Evolutionary conservation across 2,329 filamentous ascomycete species (phyloP), one percentile per base, ranked within the genome.

Genomic region (Calonectria leucothoes): DNA sequence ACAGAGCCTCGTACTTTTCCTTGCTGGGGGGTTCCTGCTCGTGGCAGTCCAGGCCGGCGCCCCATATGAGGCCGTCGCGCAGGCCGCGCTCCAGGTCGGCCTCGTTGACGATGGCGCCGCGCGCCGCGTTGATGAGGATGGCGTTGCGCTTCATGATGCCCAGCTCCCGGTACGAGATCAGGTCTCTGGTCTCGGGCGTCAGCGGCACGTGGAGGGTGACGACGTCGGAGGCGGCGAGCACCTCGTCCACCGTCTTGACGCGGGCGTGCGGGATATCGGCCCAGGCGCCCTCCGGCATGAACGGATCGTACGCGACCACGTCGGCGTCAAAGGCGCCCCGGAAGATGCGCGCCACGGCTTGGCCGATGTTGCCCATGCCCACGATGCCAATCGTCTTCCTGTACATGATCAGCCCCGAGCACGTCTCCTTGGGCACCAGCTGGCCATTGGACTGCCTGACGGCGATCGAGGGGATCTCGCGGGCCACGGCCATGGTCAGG

Each of bases 61-160:
- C 85, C 81, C 82, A 86, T 0, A 86, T 82, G 12, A 83, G 72
- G 0, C 81, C 77, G 17, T 85, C 82, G 0, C 75, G 66, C 0
- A 87, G 66, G 0, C 82, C 84, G 0, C 76, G 72, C 27, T 78
- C 73, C 3, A 86, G 71, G 59, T 83, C 83, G 0, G 63, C 73
- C 67, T 86, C 85, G 17, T 86, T 82, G 2, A 87, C 77, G 33
- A 87, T 85, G 0, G 84, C 85, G 1, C 85, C 85, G 0, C 85
- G 78, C 0, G 85, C 85, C 0, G 83, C 79, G 66, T 86, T 87
- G 69, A 86, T 82, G 20, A 87, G 59, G 7, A 87, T 85, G 0
- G 85, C 83, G 3, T 81, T 81, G 6, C 70, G 73, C 78, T 85
- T 86, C 85, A 87, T 86, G 15, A 73, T 66, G 25, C 63, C 61